Base-by-base conservation (phyloP, 768 basidiomycete species). In the Boletus coccyginus region DNA sequence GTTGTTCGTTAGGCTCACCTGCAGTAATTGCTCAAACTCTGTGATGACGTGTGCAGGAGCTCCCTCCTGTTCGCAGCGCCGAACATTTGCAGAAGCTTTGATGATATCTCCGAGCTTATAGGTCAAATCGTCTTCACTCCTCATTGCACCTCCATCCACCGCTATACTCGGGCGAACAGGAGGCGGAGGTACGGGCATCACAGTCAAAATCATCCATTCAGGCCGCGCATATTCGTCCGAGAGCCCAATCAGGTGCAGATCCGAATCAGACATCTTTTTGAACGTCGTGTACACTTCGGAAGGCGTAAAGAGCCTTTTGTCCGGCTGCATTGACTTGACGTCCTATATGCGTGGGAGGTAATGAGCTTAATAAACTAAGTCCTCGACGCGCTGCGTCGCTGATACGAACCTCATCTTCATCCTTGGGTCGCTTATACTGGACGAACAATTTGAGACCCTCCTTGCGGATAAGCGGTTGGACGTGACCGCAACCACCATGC, bases 161-260 rank as follows among this genome's bases (percentile, higher is more conserved):
- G 96, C 90, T 55, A 99, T 98, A 74, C 94, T 96, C 0, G 97
- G 97, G 47, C 97, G 92, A 52, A 99, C 97, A 9, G 97, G 94
- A 7, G 96, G 96, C 2, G 97, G 97, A 2, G 97, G 97, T 0
- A 99, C 96, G 36, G 97, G 97, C 71, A 98, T 82, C 38, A 98
- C 94, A 0, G 97, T 98, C 41, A 98, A 77, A 62, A 99, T 97
- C 97, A 99, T 98, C 97, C 97, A 99, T 66, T 98, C 94, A 3
- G 97, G 97, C 41, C 95, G 85, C 8, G 97, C 96, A 69, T 97
- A 98, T 69, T 93, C 92, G 55, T 94, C 92, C 29, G 91, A 95
- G 11, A 98, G 84, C 38, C 97, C 97, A 61, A 98, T 84, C 29
- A 94, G 78, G 60, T 87, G 82, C 16, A 98, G 81, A 69, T 98